Conservation (phyloP, 2,329 filamentous ascomycete species). For the Mariannaea sp. region DNA sequence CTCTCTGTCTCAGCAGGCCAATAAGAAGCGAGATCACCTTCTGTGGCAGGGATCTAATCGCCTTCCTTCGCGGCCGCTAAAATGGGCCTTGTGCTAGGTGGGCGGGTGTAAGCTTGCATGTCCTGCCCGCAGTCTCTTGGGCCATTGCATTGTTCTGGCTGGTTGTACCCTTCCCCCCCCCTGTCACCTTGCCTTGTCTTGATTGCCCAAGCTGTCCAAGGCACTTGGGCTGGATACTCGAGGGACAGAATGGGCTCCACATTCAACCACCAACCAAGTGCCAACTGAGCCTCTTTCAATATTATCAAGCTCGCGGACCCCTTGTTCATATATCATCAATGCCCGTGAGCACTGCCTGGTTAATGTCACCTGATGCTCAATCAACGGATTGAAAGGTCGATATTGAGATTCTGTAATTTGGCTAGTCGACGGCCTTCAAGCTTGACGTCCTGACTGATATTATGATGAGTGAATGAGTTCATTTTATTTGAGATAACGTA, state of each 20-base stretch:
- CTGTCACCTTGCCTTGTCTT: too few species aligned
- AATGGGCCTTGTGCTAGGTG: conserved; percentile 12
- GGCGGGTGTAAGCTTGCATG: not conserved
- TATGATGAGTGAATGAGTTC: not conserved
- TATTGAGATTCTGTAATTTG: not conserved
- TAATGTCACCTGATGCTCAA: conserved; percentile 16
- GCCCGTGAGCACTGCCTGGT: conserved; percentile 3
- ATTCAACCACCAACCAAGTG: conserved; percentile 16
- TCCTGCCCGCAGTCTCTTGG: too few species aligned
- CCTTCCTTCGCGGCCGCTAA: conserved; percentile 37
- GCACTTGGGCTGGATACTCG: not conserved
- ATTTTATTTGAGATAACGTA: not conserved
- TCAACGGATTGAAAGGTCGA: conserved; percentile 9
- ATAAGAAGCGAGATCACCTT: conserved; percentile 43
- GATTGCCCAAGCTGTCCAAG: not conserved
- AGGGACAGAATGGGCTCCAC: conserved; percentile 3
- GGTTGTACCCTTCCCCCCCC: not conserved
- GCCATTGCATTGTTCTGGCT: conserved; percentile 8
- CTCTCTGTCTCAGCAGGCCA: conserved; percentile 38
- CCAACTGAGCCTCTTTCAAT: conserved; percentile 9
- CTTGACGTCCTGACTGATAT: not conserved
- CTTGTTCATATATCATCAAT: conserved; percentile 8
- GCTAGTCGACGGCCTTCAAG: not conserved
- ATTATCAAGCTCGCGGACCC: conserved; percentile 5
- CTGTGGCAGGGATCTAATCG: conserved; percentile 44